A percentile compares a stretch with the other conserved stretches of the same genome.
Evolutionary conservation across 306 rosid genomes (phyloP).

Genomic region (Pyrus communis): DNA sequence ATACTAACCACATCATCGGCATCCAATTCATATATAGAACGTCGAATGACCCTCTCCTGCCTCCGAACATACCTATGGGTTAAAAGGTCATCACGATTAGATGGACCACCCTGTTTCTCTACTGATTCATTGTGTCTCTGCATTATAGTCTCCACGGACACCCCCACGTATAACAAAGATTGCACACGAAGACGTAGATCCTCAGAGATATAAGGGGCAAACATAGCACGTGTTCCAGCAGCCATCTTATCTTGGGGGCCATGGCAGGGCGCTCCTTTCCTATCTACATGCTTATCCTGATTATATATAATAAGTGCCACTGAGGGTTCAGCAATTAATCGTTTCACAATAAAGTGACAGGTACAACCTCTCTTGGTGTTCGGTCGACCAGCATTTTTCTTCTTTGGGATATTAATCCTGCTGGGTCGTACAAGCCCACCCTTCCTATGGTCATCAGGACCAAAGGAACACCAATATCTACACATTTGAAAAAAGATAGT

Average conservation of each 20-base stretch:
- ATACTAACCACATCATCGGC: slow-evolving; percentile 69
- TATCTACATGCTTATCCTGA: slow-evolving; percentile 19
- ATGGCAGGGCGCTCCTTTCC: slow-evolving; percentile 52
- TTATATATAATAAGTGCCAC: slow-evolving; percentile 79
- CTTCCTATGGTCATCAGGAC: slow-evolving; percentile 86
- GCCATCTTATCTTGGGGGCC: too few relatives aligned
- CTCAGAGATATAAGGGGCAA: too few relatives aligned
- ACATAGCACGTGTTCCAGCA: too few relatives aligned
- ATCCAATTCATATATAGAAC: slow-evolving; percentile 70
- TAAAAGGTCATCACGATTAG: slow-evolving; percentile 88
- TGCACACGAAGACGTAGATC: slow-evolving; percentile 45
- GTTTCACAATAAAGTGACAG: slow-evolving; percentile 88
- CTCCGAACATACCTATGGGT: slow-evolving; percentile 77
- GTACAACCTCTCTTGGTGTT: slow-evolving; percentile 90
- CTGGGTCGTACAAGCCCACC: slow-evolving; percentile 84
- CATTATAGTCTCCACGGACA: slow-evolving; percentile 94
- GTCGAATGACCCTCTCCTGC: slow-evolving; percentile 83
- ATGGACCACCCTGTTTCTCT: slow-evolving; percentile 85
- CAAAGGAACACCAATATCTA: slow-evolving; percentile 98
- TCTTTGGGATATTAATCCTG: slow-evolving; percentile 41
- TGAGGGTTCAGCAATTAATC: slow-evolving; percentile 20
- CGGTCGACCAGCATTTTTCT: slow-evolving; percentile 49
- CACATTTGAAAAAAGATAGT: slow-evolving; percentile 13
- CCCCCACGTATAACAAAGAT: slow-evolving; percentile 76
- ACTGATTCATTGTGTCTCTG: slow-evolving; percentile 86